Evolutionary conservation across 1,284 basidiomycete genomes (phyloP).

Genomic region (Flammula alnicola): DNA sequence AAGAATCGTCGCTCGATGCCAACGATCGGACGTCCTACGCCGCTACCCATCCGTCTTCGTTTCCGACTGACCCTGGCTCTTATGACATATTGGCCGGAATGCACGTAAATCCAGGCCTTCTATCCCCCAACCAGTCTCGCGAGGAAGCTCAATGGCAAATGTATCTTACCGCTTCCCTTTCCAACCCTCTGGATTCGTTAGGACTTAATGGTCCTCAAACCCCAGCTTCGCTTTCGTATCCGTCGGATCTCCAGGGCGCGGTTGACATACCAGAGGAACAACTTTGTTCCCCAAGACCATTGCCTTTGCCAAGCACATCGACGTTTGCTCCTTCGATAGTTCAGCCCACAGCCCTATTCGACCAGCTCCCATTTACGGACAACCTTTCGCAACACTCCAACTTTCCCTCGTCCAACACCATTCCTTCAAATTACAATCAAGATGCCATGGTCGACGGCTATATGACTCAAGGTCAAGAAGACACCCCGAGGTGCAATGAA

Average conservation of each 20-base stretch:
- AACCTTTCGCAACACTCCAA: background rate
- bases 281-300: background rate
- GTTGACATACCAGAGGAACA: background rate
- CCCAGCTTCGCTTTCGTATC: constrained; percentile 1
- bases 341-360: background rate
- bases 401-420: background rate
- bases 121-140: constrained; percentile 10
- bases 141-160: constrained; percentile 24
- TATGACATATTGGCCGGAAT: constrained; percentile 2
- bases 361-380: background rate
- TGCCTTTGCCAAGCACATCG: constrained; percentile 4
- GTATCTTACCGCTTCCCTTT: constrained; percentile 21
- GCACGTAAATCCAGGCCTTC: constrained; percentile 1
- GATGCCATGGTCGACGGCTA: background rate
- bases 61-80: background rate
- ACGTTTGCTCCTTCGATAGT: background rate
- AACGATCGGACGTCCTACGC: background rate
- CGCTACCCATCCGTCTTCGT: background rate
- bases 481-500: background rate
- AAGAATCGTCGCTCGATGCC: background rate
- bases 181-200: constrained; percentile 17
- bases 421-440: constrained; percentile 1
- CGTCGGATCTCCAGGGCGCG: background rate
- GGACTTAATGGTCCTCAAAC: constrained; percentile 5
- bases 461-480: background rate